A percentile compares a stretch with the other conserved stretches of the same genome.
phyloP scores from a whole-genome alignment of 495 filamentous ascomycete genomes.

The Aspergillus kassunensis region DNA sequence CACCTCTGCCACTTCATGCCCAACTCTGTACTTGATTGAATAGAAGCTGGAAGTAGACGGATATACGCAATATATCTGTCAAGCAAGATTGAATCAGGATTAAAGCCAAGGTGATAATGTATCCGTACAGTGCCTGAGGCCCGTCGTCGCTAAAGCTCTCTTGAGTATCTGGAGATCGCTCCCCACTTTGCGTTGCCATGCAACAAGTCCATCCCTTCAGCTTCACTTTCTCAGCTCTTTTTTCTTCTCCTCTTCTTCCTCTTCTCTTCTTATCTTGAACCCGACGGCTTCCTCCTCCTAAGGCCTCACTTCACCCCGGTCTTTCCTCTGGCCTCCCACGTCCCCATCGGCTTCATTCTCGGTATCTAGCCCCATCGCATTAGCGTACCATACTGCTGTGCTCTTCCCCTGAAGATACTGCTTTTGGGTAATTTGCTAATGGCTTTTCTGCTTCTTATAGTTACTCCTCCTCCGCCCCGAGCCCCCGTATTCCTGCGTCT shows the following conservation, averaged over 20 bases:
- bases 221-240: constrained; percentile 42
- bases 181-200: constrained; percentile 50
- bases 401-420: constrained; percentile 11
- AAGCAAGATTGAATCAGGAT: no score
- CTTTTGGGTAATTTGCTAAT: constrained; percentile 14
- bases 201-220: constrained; percentile 51
- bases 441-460: constrained; percentile 9
- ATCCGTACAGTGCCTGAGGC: no score
- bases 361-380: constrained; percentile 23
- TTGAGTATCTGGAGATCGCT: constrained; percentile 40
- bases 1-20: no score
- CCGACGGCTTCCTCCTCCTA: constrained; percentile 16
- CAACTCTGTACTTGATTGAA: no score
- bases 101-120: no score
- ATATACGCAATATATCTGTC: no score
- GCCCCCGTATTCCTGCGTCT: constrained; percentile 4
- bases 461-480: constrained; percentile 5
- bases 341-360: constrained; percentile 15
- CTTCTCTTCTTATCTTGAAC: constrained; percentile 22
- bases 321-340: constrained; percentile 16
- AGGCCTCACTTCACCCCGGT: constrained; percentile 11
- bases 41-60: no score
- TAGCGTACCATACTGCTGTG: constrained; percentile 17
- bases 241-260: constrained; percentile 27
- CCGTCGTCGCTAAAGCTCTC: constrained; percentile 23